Evolutionary conservation across 179 eudicot species (phyloP), one percentile per base, ranked within the genome.

Genomic region (Vitellaria paradoxa): DNA sequence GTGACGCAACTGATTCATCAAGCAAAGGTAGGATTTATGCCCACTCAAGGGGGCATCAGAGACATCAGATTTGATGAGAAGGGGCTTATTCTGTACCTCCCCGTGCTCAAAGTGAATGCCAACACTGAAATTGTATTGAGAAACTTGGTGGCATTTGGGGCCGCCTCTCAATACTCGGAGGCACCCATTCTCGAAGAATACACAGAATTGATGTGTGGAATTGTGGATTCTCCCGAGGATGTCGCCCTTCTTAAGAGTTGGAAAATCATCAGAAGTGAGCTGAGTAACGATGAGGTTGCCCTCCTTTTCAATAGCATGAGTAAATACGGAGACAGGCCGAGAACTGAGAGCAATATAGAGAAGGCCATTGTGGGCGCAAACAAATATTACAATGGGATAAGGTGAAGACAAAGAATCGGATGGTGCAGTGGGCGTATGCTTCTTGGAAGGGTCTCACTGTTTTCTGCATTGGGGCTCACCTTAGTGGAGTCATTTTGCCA

Each of bases 281-380:
- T 85, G 42, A 57, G 50, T 0, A 17, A 80, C 12, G 70, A 69
- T 20, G 83, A 79, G 9, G 70, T 85, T 3, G 85, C 80, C 4
- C 77, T 73, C 0, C 18, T 85, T 7, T 83, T 84, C 76, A 85
- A 85, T 80, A 85, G 88, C 47, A 85, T 85, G 75, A 74, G 73
- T 62, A 86, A 84, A 60, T 70, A 65, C 12, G 4, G 55, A 0
- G 55, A 23, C 26, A 21, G 30, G 62, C 62, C 18, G 18, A 57
- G n/a, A 5, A 17, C 10, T 12, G 62, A 1, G 62, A 7, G 26
- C 3, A 7, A 7, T 24, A 7, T 61, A 11, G 9, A n/a, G 5
- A 6, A n/a, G 6, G 30, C 65, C 30, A 6, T 61, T 21, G 24
- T 5, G 3, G 65, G 11, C 1, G 30, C n/a, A 1, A 20, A 61